These are phyloP conservation scores for Xylaria acuta DNA, from an alignment of 495 filamentous ascomycete species.

Conservation along the genomic window DNA sequence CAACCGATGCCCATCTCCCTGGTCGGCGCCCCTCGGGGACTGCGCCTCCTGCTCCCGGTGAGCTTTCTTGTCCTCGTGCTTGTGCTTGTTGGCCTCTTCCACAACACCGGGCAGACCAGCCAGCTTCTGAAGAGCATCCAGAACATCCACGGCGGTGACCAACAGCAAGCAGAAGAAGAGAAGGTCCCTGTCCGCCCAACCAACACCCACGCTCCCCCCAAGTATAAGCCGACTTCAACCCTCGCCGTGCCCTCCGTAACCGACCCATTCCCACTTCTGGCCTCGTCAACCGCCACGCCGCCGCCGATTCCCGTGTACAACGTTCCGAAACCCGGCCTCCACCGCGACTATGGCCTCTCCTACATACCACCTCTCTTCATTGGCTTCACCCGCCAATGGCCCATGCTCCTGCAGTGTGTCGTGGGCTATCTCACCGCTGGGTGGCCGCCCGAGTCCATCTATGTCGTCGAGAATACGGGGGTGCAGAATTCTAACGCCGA, in stretches of 20 bases:
- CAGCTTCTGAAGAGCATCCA: conserved; percentile 36
- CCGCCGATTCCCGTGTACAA: conserved; percentile 46
- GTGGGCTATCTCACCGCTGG: conserved; percentile 59
- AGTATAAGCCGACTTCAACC: conserved; percentile 43
- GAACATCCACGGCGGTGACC: conserved; percentile 12
- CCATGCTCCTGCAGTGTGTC: conserved; percentile 58
- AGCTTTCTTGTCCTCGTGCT: conserved; percentile 35
- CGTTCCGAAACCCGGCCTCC: conserved; percentile 38
- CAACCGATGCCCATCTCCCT: conserved; percentile 30
- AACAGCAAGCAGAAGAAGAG: conserved; percentile 8
- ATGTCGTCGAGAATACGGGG: conserved; percentile 63
- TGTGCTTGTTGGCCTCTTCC: conserved; percentile 33
- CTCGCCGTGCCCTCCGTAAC: conserved; percentile 30
- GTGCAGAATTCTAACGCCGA: conserved; percentile 57
- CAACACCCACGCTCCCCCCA: conserved; percentile 39
- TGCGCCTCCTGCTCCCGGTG: conserved; percentile 34
- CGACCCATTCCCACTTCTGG: conserved; percentile 38
- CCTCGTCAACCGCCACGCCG: conserved; percentile 32
- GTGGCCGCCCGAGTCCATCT: conserved; percentile 61
- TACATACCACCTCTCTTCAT: conserved; percentile 58
- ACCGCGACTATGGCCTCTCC: conserved; percentile 41
- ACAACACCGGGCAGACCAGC: conserved; percentile 23
- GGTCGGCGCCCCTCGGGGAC: conserved; percentile 36
- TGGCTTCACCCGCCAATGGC: conserved; percentile 61
- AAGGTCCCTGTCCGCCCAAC: conserved; percentile 32